Percentiles rank a stretch among this genome's conserved stretches.
Evolutionary conservation across 768 basidiomycete species (phyloP).

Genomic region (Calocybe gangraenosa): DNA sequence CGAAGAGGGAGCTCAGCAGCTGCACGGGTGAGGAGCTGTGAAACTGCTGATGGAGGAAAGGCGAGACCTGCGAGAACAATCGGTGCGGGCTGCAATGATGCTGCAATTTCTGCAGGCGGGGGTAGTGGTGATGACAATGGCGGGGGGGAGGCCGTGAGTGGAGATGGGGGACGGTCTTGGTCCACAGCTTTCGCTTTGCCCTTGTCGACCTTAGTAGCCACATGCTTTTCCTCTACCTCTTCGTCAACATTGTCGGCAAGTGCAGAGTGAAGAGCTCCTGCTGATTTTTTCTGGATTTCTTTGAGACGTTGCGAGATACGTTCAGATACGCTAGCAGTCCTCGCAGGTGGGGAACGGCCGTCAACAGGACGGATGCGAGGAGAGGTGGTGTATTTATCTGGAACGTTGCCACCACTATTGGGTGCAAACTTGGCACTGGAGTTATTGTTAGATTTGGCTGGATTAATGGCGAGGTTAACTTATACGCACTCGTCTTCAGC

Average conservation of each 20-base stretch:
- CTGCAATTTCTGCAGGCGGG: slow-evolving; percentile 35
- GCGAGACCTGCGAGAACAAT: slow-evolving; percentile 76
- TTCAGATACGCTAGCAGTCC: slow-evolving; percentile 81
- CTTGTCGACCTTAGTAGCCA: slow-evolving; percentile 68
- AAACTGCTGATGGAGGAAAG: slow-evolving; percentile 59
- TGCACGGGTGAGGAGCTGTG: slow-evolving; percentile 67
- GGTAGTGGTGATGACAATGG: slow-evolving; percentile 60
- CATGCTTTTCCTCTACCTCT: slow-evolving; percentile 22
- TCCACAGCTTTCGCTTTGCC: slow-evolving; percentile 71
- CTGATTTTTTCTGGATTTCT: slow-evolving; percentile 65
- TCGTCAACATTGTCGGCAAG: slow-evolving; percentile 29
- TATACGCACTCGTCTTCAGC: slow-evolving; percentile 85
- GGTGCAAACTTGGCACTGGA: slow-evolving; percentile 86
- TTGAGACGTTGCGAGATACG: slow-evolving; percentile 80
- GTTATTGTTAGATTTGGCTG: neutral
- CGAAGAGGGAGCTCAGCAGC: slow-evolving; percentile 67
- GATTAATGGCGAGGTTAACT: neutral
- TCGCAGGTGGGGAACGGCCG: slow-evolving; percentile 48
- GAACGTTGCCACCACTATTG: slow-evolving; percentile 38
- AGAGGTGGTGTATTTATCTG: slow-evolving; percentile 81
- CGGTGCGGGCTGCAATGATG: slow-evolving; percentile 35
- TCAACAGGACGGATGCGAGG: slow-evolving; percentile 62
- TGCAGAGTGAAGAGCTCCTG: slow-evolving; percentile 30
- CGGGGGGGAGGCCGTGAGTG: slow-evolving; percentile 49
- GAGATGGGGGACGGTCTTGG: slow-evolving; percentile 25